Base-by-base conservation (phyloP, 2,329 filamentous ascomycete genomes). In the Apiospora kogelbergensis region DNA sequence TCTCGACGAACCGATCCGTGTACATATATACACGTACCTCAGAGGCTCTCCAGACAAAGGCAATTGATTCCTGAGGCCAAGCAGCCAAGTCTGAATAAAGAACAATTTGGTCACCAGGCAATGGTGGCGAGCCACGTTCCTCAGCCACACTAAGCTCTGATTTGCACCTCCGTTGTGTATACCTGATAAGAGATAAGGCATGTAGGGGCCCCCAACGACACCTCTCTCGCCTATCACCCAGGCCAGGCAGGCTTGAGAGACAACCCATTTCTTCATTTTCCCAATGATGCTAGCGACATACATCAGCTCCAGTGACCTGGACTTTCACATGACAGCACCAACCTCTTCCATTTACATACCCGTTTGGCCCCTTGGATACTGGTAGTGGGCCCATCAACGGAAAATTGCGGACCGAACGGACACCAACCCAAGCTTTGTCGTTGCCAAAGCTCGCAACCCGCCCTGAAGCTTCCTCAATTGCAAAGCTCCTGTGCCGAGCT, bases 341-440 rank as follows among this genome's bases (percentile, higher is more conserved):
- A 4, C 33, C 30, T 26, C 30, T 60, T 33, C 53, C 30, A 60
- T 37, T 60, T n/a, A n/a, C 46, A 53, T 26, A 37, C 30, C 53
- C 53, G 30, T 37, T n/a, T 60, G 53, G 53, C 53, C 53, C 26
- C 13, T 60, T 33, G 10, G 53, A 37, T 13, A 37, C 48, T n/a
- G 30, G 20, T 42, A 20, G 53, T 60, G 53, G 53, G 53, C 26
- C 53, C 53, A 60, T 17, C 26, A 60, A 20, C 53, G 53, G 53
- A 60, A 60, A 60, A 60, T 60, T 60, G 53, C 53, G 53, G 53
- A 60, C 53, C 53, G 53, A 60, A 22, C 30, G 17, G 53, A 37
- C 53, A 60, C 53, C 53, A 37, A 60, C 53, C 53, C 53, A 60
- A 60, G 53, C 53, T 37, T 60, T 60, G 30, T 37, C n/a, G 53